Evolutionary conservation across 2,329 filamentous ascomycete species (phyloP), one percentile per base, ranked within the genome.

Genomic region (Xylaria sp.): DNA sequence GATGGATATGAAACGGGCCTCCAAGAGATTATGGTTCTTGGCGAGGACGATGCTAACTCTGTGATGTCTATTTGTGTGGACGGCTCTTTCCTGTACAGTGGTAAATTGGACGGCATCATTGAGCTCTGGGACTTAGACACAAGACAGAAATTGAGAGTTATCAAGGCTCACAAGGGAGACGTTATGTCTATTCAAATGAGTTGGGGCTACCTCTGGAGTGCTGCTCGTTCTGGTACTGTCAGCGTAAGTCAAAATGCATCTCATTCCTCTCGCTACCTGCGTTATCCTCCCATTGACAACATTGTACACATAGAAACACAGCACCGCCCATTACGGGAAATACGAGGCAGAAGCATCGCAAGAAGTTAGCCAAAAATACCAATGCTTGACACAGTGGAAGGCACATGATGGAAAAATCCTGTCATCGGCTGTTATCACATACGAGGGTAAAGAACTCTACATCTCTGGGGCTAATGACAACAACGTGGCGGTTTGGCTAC

Each of bases 41-140:
- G 89, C 4, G 80, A 85, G 7, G 89, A 90, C 66, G 86, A 91
- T 71, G 88, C 85, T 3, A 85, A 89, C 69, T 91, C 89, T 0
- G 86, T 91, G 13, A 83, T 98, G 67, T 96, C 93, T 0, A 86
- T 99, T 62, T 91, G 93, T 5, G 87, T 97, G 2, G 94, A 98
- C 71, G 94, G 94, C 0, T 94, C 94, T 0, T 97, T 99, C 73
- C 85, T 99, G 4, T 99, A 98, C 78, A 93, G 92, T 68, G 96
- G 96, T 56, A 92, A 97, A 74, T 88, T 94, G 0, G 90, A 93
- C 48, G 97, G 96, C 25, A 88, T 97, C 60, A 89, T 99, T 68
- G 95, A 98, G 78, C 89, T 99, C 12, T 99, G 97, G 95, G 97
- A 99, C 78, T 86, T 99, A 15, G 95, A 98, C 78, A 98, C 96